Evolutionary conservation across 208 protist species (phyloP).

Genomic region (Trypanosoma vivax): DNA sequence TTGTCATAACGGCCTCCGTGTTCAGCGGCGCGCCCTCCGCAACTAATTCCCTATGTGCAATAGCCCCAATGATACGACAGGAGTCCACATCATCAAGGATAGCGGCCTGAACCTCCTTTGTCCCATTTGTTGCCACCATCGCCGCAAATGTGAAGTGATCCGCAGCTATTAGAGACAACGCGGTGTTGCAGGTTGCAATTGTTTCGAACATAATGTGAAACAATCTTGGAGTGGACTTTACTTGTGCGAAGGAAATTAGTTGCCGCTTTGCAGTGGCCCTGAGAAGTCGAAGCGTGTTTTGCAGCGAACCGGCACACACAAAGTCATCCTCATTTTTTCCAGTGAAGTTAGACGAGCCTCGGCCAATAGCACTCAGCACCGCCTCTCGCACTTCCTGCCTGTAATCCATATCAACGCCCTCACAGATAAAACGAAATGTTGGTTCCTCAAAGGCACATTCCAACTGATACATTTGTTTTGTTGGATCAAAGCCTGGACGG

Average conservation of each 20-base stretch:
- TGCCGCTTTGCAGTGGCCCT: slow-evolving; percentile 40
- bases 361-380: slow-evolving; percentile 43
- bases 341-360: slow-evolving; percentile 50
- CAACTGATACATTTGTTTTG: slow-evolving; percentile 52
- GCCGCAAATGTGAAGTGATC: slow-evolving; percentile 84
- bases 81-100: slow-evolving; percentile 60
- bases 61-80: slow-evolving; percentile 47
- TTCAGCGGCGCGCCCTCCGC: slow-evolving; percentile 72
- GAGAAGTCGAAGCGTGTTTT: slow-evolving; percentile 48
- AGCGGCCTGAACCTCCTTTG: slow-evolving; percentile 24
- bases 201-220: slow-evolving; percentile 74
- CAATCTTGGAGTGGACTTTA: slow-evolving; percentile 62
- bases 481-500: slow-evolving; percentile 34
- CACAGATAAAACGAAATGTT: slow-evolving; percentile 77
- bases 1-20: slow-evolving; percentile 81
- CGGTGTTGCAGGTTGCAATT: slow-evolving; percentile 50
- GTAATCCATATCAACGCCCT: slow-evolving; percentile 79
- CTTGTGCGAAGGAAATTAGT: slow-evolving; percentile 74
- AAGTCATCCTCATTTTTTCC: background rate
- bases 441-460: slow-evolving; percentile 83
- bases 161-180: slow-evolving; percentile 60
- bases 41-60: slow-evolving; percentile 69
- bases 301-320: slow-evolving; percentile 9
- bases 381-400: slow-evolving; percentile 65
- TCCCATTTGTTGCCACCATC: slow-evolving; percentile 63